phyloP scores from a whole-genome alignment of 2,329 filamentous ascomycete genomes.

The Clonostachys byssicola region DNA sequence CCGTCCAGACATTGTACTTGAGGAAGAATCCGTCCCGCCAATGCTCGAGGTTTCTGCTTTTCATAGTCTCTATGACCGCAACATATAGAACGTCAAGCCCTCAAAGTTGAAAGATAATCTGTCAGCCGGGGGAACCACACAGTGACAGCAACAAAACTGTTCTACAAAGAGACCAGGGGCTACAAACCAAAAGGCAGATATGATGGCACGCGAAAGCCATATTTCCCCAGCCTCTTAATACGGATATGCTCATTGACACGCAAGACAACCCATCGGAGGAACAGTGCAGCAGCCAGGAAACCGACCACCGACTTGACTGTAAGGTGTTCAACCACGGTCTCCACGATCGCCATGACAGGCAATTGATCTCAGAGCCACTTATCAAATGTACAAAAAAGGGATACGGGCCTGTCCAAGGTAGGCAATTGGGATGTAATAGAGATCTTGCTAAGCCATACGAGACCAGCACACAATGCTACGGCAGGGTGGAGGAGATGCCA shows the following conservation, averaged over 20 bases:
- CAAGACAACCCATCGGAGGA: constrained; percentile 27
- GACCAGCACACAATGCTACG: no score
- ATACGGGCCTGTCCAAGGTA: no score
- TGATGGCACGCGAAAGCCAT: constrained; percentile 27
- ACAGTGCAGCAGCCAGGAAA: constrained; percentile 27
- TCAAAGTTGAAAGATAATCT: constrained; percentile 5
- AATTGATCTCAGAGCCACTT: no score
- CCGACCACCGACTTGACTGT: constrained; percentile 33
- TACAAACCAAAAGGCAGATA: constrained; percentile 41
- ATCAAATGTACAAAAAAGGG: no score
- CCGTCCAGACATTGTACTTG: constrained; percentile 44
- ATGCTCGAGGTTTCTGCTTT: constrained; percentile 53
- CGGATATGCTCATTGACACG: constrained; percentile 36
- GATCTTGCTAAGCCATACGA: no score
- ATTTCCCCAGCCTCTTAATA: constrained; percentile 39
- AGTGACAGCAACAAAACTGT: neutral
- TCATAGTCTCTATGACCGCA: constrained; percentile 46
- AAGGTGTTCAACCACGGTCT: constrained; percentile 36
- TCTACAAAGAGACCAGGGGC: neutral
- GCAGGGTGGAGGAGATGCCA: no score
- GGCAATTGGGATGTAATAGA: no score
- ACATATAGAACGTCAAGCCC: constrained; percentile 61
- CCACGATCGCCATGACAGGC: constrained; percentile 43
- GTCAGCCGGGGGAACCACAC: neutral
- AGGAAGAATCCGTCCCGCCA: constrained; percentile 52